Base-by-base conservation (phyloP, 2,329 filamentous ascomycete genomes). In the Aspergillus flavus region DNA sequence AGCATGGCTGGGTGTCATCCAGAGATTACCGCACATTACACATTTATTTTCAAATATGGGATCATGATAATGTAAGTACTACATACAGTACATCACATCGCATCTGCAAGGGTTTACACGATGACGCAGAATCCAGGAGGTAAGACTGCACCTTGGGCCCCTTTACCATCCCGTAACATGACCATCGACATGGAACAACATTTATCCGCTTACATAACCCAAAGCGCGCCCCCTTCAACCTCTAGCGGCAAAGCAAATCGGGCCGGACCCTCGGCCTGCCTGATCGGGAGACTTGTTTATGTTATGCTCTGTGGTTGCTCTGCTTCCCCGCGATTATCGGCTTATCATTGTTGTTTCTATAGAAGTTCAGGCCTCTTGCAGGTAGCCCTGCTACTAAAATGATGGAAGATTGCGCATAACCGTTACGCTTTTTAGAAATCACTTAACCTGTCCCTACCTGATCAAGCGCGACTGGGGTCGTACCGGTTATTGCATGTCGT, bases 211-310 rank as follows among this genome's bases (percentile, higher is more conserved):
- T 60, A 70, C 58, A 50, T 69, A 71, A 68, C 57, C 52, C 21
- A 32, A 32, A 21, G 23, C 32, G 30, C 52, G 32, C 21, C 34
- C 52, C 50, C 32, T 32, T 55, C 32, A 21, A 58, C 23, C 30
- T 56, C 58, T 59, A 60, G 56, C 58, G 55, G 62, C 62, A 23
- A 41, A 21, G 6, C 48, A 52, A 32, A 46, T 45, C 58, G 56
- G 57, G 41, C 52, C 61, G 60, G 61, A 43, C 61, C 34, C 57
- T 57, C 58, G 59, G 64, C 54, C 70, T 75, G 71, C 76, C 74
- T 62, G 63, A 74, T 76, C 61, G 71, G 76, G 75, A 75, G 71
- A 71, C 66, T 75, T 77, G 76, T 78, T 77, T 77, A 75, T 67
- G 62, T 63, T 58, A 61, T 64, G 57, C 60, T 9, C 52, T 61